Conservation (phyloP, 495 filamentous ascomycete genomes). For the Hamigera avellanea region DNA sequence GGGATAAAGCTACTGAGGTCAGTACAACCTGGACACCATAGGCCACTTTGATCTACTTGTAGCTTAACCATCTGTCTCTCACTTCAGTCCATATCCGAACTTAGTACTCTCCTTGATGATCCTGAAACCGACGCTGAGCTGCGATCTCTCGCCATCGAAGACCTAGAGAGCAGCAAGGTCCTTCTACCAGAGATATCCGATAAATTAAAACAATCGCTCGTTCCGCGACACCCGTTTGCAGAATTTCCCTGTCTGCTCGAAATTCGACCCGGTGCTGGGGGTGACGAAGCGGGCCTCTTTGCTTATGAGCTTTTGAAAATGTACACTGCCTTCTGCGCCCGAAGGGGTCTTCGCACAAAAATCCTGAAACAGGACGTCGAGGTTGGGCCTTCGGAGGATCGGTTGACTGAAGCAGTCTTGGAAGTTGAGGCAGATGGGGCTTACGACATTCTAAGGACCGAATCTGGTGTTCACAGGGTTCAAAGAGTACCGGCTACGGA, state of each 20-base stretch:
- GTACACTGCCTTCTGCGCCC: slow-evolving; percentile 71
- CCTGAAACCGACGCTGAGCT: slow-evolving; percentile 50
- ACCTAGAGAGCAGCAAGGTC: slow-evolving; percentile 53
- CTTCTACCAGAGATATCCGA: slow-evolving; percentile 46
- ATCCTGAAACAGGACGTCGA: slow-evolving; percentile 46
- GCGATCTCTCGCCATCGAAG: slow-evolving; percentile 60
- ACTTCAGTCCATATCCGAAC: slow-evolving; percentile 42
- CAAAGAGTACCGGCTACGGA: slow-evolving; percentile 90
- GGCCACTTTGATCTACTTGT: neutral
- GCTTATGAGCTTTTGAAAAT: slow-evolving; percentile 77
- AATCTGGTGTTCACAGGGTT: slow-evolving; percentile 90
- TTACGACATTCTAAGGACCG: slow-evolving; percentile 68
- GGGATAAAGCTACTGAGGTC: slow-evolving; percentile 35
- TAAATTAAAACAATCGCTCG: slow-evolving; percentile 59
- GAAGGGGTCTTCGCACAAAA: slow-evolving; percentile 45
- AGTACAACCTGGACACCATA: neutral
- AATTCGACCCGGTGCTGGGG: slow-evolving; percentile 87
- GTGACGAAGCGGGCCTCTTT: slow-evolving; percentile 82
- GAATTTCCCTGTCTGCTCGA: slow-evolving; percentile 84
- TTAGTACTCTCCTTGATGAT: slow-evolving; percentile 47
- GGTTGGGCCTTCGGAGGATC: slow-evolving; percentile 43
- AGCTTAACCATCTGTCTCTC: neutral
- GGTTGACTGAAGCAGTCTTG: slow-evolving; percentile 73
- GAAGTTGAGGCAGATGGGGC: slow-evolving; percentile 69
- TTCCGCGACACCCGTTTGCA: slow-evolving; percentile 88